Percentiles rank a stretch among this genome's conserved stretches.
These are phyloP conservation scores for Aspergillus brasiliensis DNA, from an alignment of 2,329 filamentous ascomycete genomes.

Conservation along the genomic window DNA sequence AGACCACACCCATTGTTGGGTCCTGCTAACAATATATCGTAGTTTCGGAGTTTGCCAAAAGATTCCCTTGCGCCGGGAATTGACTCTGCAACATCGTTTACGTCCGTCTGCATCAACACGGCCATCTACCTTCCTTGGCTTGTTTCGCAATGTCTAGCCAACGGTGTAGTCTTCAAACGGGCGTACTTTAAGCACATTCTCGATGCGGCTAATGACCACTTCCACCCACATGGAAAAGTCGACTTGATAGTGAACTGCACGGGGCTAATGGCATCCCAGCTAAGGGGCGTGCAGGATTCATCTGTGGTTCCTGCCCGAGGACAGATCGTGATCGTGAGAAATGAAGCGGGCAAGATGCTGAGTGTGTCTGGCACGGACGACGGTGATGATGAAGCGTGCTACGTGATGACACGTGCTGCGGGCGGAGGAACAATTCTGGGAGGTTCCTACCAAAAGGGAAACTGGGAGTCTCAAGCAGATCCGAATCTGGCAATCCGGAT, in stretches of 20 bases:
- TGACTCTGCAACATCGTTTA: conserved; percentile 72
- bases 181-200: conserved; percentile 65
- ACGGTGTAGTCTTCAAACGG: conserved; percentile 68
- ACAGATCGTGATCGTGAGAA: conserved; percentile 79
- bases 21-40: background rate
- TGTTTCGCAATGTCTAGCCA: conserved; percentile 69
- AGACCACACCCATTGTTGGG: conserved; percentile 16
- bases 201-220: conserved; percentile 60
- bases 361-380: conserved; percentile 72
- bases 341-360: conserved; percentile 70
- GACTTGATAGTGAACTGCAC: conserved; percentile 81
- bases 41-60: conserved; percentile 62
- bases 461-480: conserved; percentile 76
- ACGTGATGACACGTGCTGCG: conserved; percentile 76
- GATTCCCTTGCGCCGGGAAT: conserved; percentile 62
- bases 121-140: conserved; percentile 84
- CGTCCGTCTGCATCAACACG: conserved; percentile 85
- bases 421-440: conserved; percentile 79
- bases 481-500: conserved; percentile 76
- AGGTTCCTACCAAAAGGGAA: conserved; percentile 74
- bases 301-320: conserved; percentile 74
- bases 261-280: conserved; percentile 69
- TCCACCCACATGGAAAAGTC: conserved; percentile 57
- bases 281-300: conserved; percentile 78
- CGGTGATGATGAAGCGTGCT: conserved; percentile 68